Base-by-base conservation (phyloP, 352 stramenopile genomes). In the Phytophthora tubulina region DNA sequence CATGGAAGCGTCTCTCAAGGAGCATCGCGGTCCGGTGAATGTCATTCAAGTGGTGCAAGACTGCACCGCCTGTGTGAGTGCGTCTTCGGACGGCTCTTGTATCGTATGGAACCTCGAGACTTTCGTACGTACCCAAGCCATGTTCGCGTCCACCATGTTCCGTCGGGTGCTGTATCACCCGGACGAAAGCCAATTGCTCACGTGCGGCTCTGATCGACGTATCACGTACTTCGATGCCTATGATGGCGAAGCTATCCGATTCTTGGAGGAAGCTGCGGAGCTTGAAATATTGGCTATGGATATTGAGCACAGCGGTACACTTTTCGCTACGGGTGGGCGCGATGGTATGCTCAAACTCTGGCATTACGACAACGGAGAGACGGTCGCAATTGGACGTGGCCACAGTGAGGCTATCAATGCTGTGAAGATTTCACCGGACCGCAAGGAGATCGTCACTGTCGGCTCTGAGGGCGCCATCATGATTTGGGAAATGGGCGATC, bases 201-300 rank as follows among this genome's bases (percentile, higher is more conserved):
- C 97, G 38, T 98, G 94, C 72, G 95, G 96, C 45, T 94, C 86
- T 15, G 98, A 99, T 72, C 90, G 95, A 53, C 98, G 98, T 63
- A 92, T 99, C 63, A 98, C 94, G 31, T 99, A 99, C 80, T 99
- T 97, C 78, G 96, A 99, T 77, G 93, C 96, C 36, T 98, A 96
- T 67, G 96, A 99, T 68, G 95, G 94, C 54, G 92, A 92, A 63
- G 89, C 91, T 41, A 99, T 99, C 63, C 91, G 97, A 27, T 92
- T 98, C 66, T 81, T 99, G 14, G 92, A 99, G 38, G 97, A 97
- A 61, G 93, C 94, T 3, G 79, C 94, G 31, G 90, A 97, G 13
- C 56, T 59, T 21, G 95, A 98, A 66, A 94, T 99, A 72, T 89
- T 97, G 36, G 91, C 93, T 31, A 91, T 99, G 72, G 95, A 98